Percentiles rank a stretch among this genome's conserved stretches.
Conservation (phyloP, 495 filamentous ascomycete genomes). For the Astrothelium subdiscretum region DNA sequence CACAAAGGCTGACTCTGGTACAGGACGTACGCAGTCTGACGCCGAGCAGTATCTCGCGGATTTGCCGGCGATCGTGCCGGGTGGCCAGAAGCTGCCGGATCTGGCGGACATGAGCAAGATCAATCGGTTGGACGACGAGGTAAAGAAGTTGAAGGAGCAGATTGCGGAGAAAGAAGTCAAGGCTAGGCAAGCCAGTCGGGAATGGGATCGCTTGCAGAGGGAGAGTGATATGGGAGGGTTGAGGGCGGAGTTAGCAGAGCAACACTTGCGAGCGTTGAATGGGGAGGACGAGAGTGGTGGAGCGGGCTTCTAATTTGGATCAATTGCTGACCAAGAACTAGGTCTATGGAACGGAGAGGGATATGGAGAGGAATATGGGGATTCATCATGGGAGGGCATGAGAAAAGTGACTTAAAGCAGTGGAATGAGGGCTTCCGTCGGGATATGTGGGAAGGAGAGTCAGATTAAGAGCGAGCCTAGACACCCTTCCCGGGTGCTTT, state of each 20-base stretch:
- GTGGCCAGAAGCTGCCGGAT: slow-evolving; percentile 42
- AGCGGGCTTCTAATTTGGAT: neutral
- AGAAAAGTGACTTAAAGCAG: neutral
- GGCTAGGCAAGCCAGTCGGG: slow-evolving; percentile 40
- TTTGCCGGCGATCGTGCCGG: slow-evolving; percentile 39
- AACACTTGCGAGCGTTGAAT: slow-evolving; percentile 45
- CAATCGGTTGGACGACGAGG: slow-evolving; percentile 40
- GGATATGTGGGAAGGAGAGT: neutral
- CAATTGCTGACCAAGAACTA: neutral
- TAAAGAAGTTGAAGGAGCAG: slow-evolving; percentile 41
- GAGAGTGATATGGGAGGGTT: slow-evolving; percentile 48
- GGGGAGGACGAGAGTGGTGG: slow-evolving; percentile 38
- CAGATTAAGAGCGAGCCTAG: neutral
- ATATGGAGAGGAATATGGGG: neutral
- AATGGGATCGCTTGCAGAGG: slow-evolving; percentile 49
- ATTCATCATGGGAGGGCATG: neutral
- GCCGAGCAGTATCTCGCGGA: slow-evolving; percentile 37
- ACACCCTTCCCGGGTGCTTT: neutral
- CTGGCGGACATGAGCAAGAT: slow-evolving; percentile 19
- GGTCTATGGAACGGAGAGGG: neutral
- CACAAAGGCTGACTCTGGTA: slow-evolving; percentile 4
- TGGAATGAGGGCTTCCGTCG: neutral
- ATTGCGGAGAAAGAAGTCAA: slow-evolving; percentile 44
- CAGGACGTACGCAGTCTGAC: neutral
- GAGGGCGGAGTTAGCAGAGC: slow-evolving; percentile 50